Percentiles rank a stretch among this genome's conserved stretches.
Conservation (phyloP, 192 early-diverging fungal genomes). For the Coemansia sp. region DNA sequence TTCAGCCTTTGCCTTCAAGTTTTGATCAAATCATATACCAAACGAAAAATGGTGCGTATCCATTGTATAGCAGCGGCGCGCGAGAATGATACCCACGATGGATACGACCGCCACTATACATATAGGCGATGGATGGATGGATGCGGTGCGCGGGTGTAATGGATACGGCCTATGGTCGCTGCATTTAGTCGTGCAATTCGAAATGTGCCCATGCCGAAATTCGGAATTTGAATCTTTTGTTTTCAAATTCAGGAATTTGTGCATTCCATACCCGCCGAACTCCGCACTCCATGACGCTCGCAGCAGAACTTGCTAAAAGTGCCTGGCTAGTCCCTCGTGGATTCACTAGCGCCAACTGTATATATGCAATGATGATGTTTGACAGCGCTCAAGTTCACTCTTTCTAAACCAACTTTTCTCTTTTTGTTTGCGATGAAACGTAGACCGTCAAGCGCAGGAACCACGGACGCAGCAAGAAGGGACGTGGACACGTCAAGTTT, state of each 20-base stretch:
- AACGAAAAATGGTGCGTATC: constrained; percentile 52
- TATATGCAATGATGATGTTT: not conserved
- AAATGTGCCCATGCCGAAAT: not conserved
- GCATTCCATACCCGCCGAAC: not conserved
- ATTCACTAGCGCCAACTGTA: not conserved
- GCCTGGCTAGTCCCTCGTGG: not conserved
- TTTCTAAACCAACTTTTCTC: constrained; percentile 1
- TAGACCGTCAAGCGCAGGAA: constrained; percentile 99
- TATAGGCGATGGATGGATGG: constrained; percentile 3
- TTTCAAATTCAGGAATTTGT: not conserved
- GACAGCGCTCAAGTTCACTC: not conserved
- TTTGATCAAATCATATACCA: constrained; percentile 17
- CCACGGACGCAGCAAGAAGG: constrained; percentile 98
- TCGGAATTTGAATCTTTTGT: not conserved
- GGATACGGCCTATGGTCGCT: not conserved
- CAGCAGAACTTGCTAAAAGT: not conserved
- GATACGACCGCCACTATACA: not conserved
- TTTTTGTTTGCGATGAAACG: not conserved
- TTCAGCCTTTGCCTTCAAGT: constrained; percentile 11
- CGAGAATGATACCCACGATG: not conserved
- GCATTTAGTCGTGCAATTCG: not conserved
- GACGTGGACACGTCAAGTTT: constrained; percentile 96
- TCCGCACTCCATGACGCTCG: not conserved
- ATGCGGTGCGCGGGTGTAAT: not conserved
- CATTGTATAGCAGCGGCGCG: constrained; percentile 10